These are phyloP conservation scores for Macadamia tetraphylla DNA, from an alignment of 164 flowering plant species.

Conservation along the genomic window DNA sequence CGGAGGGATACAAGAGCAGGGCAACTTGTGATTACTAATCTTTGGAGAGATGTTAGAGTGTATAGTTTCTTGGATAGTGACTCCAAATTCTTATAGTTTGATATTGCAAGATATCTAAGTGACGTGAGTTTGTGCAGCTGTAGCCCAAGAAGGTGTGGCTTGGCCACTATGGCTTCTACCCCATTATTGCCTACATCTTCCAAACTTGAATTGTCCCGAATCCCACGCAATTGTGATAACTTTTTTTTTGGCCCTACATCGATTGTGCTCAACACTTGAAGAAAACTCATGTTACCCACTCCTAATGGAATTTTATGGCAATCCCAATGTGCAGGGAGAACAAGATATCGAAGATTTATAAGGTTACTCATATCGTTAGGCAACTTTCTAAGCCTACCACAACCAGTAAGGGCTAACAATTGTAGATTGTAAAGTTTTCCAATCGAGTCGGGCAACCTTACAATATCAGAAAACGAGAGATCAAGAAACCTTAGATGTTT, in stretches of 20 bases:
- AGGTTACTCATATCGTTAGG: constrained; percentile 11
- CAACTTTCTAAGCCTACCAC: constrained; percentile 8
- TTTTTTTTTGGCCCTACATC: constrained; percentile 8
- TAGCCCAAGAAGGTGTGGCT: constrained; percentile 8
- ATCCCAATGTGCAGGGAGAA: too few species aligned
- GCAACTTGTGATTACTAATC: too few species aligned
- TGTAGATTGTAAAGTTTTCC: constrained; percentile 9
- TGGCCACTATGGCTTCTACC: constrained; percentile 9
- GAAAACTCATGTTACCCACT: constrained; percentile 14
- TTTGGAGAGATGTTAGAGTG: too few species aligned
- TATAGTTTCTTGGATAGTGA: too few species aligned
- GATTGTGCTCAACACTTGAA: constrained; percentile 15
- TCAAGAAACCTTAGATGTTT: constrained; percentile 15
- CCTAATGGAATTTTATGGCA: too few species aligned
- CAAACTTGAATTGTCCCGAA: constrained; percentile 11
- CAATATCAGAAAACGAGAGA: constrained; percentile 9
- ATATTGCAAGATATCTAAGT: constrained; percentile 11
- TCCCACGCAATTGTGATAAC: constrained; percentile 17
- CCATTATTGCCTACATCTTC: constrained; percentile 9
- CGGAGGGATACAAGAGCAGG: too few species aligned
- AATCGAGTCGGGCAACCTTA: constrained; percentile 10
- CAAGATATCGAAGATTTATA: too few species aligned
- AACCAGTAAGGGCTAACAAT: constrained; percentile 2
- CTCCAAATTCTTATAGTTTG: too few species aligned
- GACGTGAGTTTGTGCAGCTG: constrained; percentile 9